Percentiles rank a stretch among this genome's conserved stretches.
These are phyloP conservation scores for Capronia epimyces DNA, from an alignment of 2,329 filamentous ascomycete species.

Conservation along the genomic window DNA sequence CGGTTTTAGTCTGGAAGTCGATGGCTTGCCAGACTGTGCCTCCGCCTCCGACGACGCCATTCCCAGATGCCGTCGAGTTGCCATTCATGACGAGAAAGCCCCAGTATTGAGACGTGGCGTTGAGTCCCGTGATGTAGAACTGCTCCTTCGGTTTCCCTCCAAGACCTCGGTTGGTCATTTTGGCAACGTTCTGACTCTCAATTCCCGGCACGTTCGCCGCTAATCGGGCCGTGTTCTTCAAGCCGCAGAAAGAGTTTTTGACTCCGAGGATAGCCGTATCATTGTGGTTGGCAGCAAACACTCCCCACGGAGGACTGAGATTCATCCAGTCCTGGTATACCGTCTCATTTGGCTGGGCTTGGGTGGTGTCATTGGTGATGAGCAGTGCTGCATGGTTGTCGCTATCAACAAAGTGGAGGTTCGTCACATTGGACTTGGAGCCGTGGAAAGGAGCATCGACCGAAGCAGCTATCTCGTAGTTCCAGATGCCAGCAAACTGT, in stretches of 20 bases:
- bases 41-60: constrained; percentile 61
- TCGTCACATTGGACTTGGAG: constrained; percentile 43
- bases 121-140: constrained; percentile 75
- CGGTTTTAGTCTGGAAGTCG: constrained; percentile 70
- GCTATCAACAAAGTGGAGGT: constrained; percentile 76
- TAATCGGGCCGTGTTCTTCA: constrained; percentile 62
- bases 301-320: constrained; percentile 60
- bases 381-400: constrained; percentile 74
- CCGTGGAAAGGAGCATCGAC: constrained; percentile 69
- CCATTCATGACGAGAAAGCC: constrained; percentile 64
- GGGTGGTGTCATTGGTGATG: constrained; percentile 67
- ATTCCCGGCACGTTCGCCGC: constrained; percentile 52
- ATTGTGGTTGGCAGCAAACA: constrained; percentile 66
- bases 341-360: constrained; percentile 41
- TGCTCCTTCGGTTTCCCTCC: constrained; percentile 73
- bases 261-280: constrained; percentile 61
- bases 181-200: constrained; percentile 44
- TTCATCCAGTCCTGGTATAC: constrained; percentile 54
- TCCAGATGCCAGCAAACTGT: constrained; percentile 62
- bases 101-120: constrained; percentile 64
- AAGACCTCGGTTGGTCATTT: constrained; percentile 64
- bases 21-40: constrained; percentile 67
- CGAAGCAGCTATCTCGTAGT: constrained; percentile 75
- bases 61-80: constrained; percentile 51
- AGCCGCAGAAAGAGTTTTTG: constrained; percentile 73